phyloP scores from a whole-genome alignment of 1,139 yeast species.

The Arxiozyma slooffiae region DNA sequence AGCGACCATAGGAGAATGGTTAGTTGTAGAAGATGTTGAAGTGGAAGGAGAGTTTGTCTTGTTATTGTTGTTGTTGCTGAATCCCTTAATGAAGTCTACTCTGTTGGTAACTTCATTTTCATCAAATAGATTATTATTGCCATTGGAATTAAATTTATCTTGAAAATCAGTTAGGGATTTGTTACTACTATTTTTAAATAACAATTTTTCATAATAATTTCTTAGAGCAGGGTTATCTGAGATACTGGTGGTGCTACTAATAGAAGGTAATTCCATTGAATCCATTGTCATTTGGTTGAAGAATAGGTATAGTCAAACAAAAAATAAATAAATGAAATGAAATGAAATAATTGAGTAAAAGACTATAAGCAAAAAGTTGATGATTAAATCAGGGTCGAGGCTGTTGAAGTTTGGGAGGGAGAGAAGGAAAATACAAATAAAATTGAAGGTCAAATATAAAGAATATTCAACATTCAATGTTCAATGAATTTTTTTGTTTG shows the following conservation, averaged over 20 bases:
- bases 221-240: slow-evolving; percentile 28
- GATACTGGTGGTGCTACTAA: slow-evolving; percentile 29
- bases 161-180: slow-evolving; percentile 26
- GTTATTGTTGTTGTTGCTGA: slow-evolving; percentile 5
- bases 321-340: not conserved
- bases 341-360: too few relatives aligned
- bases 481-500: too few relatives aligned
- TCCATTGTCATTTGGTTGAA: slow-evolving; percentile 3
- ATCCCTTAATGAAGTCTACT: slow-evolving; percentile 25
- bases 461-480: too few relatives aligned
- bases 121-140: not conserved
- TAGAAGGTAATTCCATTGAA: slow-evolving; percentile 23
- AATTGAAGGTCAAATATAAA: too few relatives aligned
- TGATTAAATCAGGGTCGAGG: too few relatives aligned
- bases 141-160: not conserved
- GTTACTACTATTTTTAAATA: slow-evolving; percentile 28
- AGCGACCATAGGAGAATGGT: not conserved
- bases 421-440: too few relatives aligned
- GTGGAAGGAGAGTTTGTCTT: not conserved
- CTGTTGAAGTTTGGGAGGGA: too few relatives aligned
- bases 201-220: slow-evolving; percentile 28
- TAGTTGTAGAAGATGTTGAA: not conserved
- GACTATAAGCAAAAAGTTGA: too few relatives aligned
- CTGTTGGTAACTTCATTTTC: slow-evolving; percentile 1
- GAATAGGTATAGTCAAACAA: too few relatives aligned